phyloP scores from a whole-genome alignment of 2,329 filamentous ascomycete genomes.

The Paecilomyces niveus region DNA sequence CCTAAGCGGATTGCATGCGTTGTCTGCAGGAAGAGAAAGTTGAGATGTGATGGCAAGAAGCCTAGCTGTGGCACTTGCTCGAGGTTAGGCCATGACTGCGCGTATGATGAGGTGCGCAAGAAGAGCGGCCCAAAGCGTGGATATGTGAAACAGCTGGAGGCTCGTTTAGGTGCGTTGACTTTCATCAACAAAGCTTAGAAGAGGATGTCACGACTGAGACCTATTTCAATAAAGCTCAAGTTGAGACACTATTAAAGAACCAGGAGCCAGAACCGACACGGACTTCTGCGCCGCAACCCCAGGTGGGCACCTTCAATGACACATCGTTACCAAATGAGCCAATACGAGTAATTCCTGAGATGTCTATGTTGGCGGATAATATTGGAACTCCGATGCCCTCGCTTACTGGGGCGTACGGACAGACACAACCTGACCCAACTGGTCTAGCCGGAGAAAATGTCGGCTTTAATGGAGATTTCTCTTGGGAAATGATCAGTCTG shows the following conservation, averaged over 20 bases:
- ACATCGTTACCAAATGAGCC: conserved; percentile 25
- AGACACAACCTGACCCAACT: conserved; percentile 12
- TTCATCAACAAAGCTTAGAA: conserved; percentile 4
- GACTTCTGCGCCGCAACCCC: conserved; percentile 22
- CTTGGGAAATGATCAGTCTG: conserved; percentile 79
- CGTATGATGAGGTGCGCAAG: conserved; percentile 85
- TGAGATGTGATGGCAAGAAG: conserved; percentile 78
- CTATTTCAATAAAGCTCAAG: conserved; percentile 59
- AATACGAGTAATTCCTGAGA: conserved; percentile 13
- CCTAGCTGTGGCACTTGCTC: conserved; percentile 86
- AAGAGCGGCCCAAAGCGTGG: conserved; percentile 93
- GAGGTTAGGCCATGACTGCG: conserved; percentile 76
- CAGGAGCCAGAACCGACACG: conserved; percentile 49
- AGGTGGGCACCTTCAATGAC: conserved; percentile 11
- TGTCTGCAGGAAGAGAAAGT: conserved; percentile 84
- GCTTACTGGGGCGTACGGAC: conserved; percentile 18
- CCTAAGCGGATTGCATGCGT: conserved; percentile 94
- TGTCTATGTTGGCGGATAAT: conserved; percentile 14
- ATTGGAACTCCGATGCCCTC: conserved; percentile 13
- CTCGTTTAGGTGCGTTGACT: conserved; percentile 64
- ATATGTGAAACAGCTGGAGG: conserved; percentile 90
- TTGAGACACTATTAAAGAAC: conserved; percentile 81
- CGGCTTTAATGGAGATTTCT: conserved; percentile 44
- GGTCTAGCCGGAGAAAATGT: conserved; percentile 15
- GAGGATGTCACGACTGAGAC: conserved; percentile 10